phyloP scores from a whole-genome alignment of 139 green algal genomes.

The Closterium sp. region DNA sequence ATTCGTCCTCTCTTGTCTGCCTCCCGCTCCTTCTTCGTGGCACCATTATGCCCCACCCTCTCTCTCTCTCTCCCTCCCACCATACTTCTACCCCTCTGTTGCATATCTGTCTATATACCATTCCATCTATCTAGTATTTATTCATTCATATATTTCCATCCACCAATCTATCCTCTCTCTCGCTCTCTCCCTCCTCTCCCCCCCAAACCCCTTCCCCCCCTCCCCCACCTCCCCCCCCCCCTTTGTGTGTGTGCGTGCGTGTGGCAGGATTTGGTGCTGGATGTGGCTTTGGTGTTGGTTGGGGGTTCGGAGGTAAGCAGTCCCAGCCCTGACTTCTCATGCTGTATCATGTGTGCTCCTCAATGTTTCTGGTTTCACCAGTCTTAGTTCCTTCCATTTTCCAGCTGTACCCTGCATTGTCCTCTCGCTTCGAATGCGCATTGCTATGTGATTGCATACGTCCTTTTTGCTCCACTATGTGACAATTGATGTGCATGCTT shows the following conservation, averaged over 20 bases:
- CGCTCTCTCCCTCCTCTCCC: neutral
- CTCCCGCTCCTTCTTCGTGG: too few relatives aligned
- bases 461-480: too few relatives aligned
- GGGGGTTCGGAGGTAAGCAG: conserved; percentile 1
- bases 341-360: neutral
- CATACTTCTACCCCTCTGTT: neutral
- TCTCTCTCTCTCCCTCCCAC: neutral
- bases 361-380: neutral
- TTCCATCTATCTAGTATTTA: too few relatives aligned
- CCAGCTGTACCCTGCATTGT: too few relatives aligned
- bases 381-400: too few relatives aligned
- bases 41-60: neutral
- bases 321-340: neutral
- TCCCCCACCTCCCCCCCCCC: neutral
- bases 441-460: too few relatives aligned
- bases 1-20: too few relatives aligned
- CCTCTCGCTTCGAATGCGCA: too few relatives aligned
- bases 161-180: neutral
- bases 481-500: too few relatives aligned
- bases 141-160: too few relatives aligned
- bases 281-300: conserved; percentile 3
- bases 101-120: too few relatives aligned
- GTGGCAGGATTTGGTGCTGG: neutral
- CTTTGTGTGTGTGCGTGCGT: too few relatives aligned
- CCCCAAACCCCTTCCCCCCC: neutral